Percentiles rank a stretch among this genome's conserved stretches.
phyloP scores from a whole-genome alignment of 2,329 filamentous ascomycete genomes.

The Dothidotthia symphoricarpi region DNA sequence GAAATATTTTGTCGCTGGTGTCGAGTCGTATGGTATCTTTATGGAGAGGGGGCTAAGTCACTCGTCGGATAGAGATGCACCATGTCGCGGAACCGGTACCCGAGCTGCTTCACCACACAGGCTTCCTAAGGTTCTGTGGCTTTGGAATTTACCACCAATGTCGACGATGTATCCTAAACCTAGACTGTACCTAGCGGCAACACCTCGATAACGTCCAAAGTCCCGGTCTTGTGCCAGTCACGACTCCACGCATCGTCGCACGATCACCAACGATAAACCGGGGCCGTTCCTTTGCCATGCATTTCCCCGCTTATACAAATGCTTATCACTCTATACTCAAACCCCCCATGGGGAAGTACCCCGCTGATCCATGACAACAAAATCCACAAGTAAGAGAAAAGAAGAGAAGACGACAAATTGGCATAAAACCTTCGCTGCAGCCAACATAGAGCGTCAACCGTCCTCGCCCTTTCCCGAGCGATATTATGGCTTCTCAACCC shows the following conservation, averaged over 20 bases:
- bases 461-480: background rate
- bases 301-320: background rate
- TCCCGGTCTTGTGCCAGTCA: no score
- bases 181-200: no score
- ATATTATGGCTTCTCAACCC: conserved; percentile 5
- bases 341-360: conserved; percentile 2
- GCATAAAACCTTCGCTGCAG: background rate
- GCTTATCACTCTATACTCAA: background rate
- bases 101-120: no score
- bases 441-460: conserved; percentile 1
- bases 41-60: no score
- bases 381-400: conserved; percentile 1
- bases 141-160: conserved; percentile 11
- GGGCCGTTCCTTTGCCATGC: background rate
- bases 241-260: background rate
- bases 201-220: no score
- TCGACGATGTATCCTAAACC: background rate
- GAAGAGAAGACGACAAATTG: background rate
- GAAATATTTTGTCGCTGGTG: no score
- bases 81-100: no score
- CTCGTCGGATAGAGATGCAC: no score
- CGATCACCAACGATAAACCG: background rate
- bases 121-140: background rate
- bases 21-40: no score
- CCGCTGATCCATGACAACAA: background rate